Base-by-base conservation (phyloP, 2,329 filamentous ascomycete species). In the Hymenoscyphus infarciens region DNA sequence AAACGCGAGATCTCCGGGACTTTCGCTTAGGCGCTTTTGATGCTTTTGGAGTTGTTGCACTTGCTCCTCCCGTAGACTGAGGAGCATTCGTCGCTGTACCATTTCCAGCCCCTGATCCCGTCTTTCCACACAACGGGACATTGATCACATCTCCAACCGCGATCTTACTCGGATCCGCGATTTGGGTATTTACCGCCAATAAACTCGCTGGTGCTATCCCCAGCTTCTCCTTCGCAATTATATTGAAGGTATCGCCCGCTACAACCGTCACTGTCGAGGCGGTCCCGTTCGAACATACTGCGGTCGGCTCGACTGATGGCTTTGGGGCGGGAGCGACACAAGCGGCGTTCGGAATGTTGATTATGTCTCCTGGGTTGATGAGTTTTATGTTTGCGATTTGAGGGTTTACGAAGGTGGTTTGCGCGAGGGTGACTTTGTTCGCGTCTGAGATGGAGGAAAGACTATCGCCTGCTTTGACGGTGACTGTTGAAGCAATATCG, bases 151-250 rank as follows among this genome's bases (percentile, higher is more conserved):
- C 33, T 25, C 63, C 65, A 8, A 65, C 59, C 5, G 54, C n/a
- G 25, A 67, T 61, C 38, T 45, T 55, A 29, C 56, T 39, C 13
- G 57, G 54, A 42, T 67, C 59, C 22, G n/a, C 61, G 25, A 67
- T 61, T 31, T 65, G 63, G 0, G 63, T 39, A 19, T 67, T 67
- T 1, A 56, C 65, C 15, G 65, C 63, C 39, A 57, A 16, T 13
- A 67, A 19, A 27, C 61, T 57, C 22, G 56, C 56, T 25, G 63
- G 58, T 13, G 65, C 64, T 31, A 67, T 64, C 10, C 62, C 60
- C 42, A 67, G 19, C 25, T 63, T 67, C 39, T 67, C 65, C 39
- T 65, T 65, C 2, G 65, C 65, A 54, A 67, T 65, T 15, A 66
- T 63, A n/a, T 29, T 64, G 55, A 65, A 35, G 11, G 62, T 64